These are phyloP conservation scores for Schrenkiella parvula DNA, from an alignment of 345 rosid genomes.

Conservation along the genomic window DNA sequence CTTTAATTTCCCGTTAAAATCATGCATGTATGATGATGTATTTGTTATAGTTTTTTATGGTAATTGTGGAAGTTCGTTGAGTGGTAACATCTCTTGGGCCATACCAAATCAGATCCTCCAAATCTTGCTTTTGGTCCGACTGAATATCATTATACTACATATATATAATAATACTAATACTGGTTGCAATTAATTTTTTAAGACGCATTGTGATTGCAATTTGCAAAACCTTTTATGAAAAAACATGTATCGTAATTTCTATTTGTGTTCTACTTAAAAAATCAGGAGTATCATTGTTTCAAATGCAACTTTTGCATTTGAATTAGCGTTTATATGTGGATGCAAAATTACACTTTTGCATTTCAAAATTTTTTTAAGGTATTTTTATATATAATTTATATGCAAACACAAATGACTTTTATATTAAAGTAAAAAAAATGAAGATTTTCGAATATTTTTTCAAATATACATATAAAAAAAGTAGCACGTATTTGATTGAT, in stretches of 20 bases:
- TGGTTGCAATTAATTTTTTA: neutral
- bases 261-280: neutral
- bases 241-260: neutral
- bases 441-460: no score
- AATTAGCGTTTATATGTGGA: neutral
- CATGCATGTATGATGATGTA: neutral
- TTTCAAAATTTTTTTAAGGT: no score
- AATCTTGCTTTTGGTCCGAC: slow-evolving; percentile 33
- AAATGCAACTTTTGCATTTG: neutral
- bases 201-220: slow-evolving; percentile 1
- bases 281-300: neutral
- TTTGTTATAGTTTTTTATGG: slow-evolving; percentile 1
- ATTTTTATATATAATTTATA: no score
- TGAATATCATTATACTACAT: slow-evolving; percentile 9
- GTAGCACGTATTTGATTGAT: no score
- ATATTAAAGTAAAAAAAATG: no score
- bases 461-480: no score
- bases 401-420: neutral
- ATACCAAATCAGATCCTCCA: slow-evolving; percentile 32
- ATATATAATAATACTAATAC: neutral
- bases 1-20: no score
- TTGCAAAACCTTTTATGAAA: neutral
- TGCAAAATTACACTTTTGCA: neutral
- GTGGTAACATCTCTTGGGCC: slow-evolving; percentile 31
- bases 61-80: slow-evolving; percentile 19